Conservation (phyloP, 1,139 yeast species). For the Kodamaea sp. region DNA sequence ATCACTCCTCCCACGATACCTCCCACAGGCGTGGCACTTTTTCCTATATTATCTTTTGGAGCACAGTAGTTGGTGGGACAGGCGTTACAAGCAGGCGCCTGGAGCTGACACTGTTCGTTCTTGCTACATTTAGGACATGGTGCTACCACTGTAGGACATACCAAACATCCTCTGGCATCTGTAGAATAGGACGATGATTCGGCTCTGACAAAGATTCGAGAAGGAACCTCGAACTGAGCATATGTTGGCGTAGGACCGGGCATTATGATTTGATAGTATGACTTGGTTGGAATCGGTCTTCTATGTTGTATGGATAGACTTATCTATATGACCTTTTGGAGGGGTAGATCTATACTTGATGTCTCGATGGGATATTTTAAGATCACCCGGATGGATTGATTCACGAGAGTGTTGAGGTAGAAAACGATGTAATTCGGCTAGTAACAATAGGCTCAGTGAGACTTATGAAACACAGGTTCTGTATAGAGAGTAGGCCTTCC, state of each 20-base stretch:
- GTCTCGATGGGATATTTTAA: no score
- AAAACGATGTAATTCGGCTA: no score
- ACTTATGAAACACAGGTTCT: no score
- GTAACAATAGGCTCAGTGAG: no score
- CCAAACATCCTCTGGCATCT: conserved; percentile 44
- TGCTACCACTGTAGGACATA: conserved; percentile 41
- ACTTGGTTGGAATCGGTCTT: no score
- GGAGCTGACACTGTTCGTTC: conserved; percentile 54
- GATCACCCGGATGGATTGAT: no score
- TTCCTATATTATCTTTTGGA: conserved; percentile 12
- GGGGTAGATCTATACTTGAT: no score
- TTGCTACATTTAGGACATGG: conserved; percentile 56
- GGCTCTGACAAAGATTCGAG: conserved; percentile 4
- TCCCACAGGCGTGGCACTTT: conserved; percentile 36
- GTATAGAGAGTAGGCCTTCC: no score
- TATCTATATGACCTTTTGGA: no score
- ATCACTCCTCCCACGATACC: conserved; percentile 68
- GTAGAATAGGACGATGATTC: conserved; percentile 15
- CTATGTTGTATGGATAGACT: no score
- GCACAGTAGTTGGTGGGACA: conserved; percentile 63
- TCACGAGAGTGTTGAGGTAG: no score
- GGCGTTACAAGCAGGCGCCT: conserved; percentile 53
- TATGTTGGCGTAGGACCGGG: neutral
- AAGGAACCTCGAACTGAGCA: conserved; percentile 1
- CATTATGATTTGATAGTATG: neutral